Evolutionary conservation across 192 early-diverging fungal species (phyloP).

Genomic region (Coemansia sp.): DNA sequence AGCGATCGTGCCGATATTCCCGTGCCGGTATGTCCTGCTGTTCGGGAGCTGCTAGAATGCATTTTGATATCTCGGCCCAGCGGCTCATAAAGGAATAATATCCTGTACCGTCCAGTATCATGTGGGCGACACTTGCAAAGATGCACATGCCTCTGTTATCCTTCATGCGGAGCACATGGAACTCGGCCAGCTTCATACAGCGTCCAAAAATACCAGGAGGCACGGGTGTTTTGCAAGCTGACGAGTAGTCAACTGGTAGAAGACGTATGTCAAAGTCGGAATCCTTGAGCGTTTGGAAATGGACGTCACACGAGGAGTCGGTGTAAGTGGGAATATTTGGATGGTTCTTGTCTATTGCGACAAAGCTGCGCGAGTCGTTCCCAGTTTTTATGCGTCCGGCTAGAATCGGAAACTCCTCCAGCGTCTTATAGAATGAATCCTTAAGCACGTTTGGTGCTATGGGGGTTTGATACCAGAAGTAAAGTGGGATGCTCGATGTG

Average conservation of each 20-base stretch:
- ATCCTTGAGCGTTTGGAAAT: slow-evolving; percentile 7
- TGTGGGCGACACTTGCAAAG: slow-evolving; percentile 16
- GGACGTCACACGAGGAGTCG: slow-evolving; percentile 10
- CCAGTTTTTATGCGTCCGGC: slow-evolving; percentile 7
- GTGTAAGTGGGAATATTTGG: slow-evolving; percentile 30
- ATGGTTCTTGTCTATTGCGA: slow-evolving; percentile 12
- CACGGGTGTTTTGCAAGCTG: background rate
- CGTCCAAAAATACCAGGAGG: background rate
- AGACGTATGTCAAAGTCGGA: slow-evolving; percentile 6
- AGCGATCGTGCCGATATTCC: background rate
- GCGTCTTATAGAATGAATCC: slow-evolving; percentile 12
- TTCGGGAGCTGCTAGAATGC: background rate
- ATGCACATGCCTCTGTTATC: slow-evolving; percentile 29
- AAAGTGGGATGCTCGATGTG: slow-evolving; percentile 5
- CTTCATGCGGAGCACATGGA: slow-evolving; percentile 10
- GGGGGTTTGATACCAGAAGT: slow-evolving; percentile 17
- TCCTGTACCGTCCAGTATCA: slow-evolving; percentile 14
- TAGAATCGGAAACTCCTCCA: slow-evolving; percentile 27
- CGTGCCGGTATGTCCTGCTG: background rate
- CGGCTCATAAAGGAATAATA: slow-evolving; percentile 21
- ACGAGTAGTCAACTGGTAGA: background rate
- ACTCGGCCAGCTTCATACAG: slow-evolving; percentile 9
- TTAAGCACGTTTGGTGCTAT: slow-evolving; percentile 13
- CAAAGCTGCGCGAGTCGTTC: background rate
- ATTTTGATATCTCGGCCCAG: slow-evolving; percentile 19